Base-by-base conservation (phyloP, 768 basidiomycete genomes). In the Podaxis rugospora region DNA sequence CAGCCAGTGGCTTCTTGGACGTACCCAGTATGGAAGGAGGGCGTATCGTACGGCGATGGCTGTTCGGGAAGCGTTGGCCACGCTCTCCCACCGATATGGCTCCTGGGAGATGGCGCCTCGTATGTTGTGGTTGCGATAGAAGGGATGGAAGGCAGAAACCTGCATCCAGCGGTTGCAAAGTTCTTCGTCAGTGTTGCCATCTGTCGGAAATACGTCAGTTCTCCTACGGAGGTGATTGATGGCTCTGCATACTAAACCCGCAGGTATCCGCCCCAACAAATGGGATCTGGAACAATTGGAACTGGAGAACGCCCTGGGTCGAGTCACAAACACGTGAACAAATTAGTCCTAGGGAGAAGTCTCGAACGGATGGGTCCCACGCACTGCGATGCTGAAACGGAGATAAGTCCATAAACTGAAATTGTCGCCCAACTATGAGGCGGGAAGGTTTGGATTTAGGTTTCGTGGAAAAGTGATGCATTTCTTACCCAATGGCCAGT, bases 151-250 rank as follows among this genome's bases (percentile, higher is more conserved):
- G 1, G 90, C 91, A 2, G 88, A 79, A n/a, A 92, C 80, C 69
- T 88, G 86, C 90, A 90, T 92, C 92, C 92, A 93, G 16, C 92
- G 82, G 63, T 86, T 87, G 72, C 89, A 90, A 9, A 93, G 78
- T 69, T 92, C 90, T 70, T 93, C 91, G 65, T 90, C 83, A 6
- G 87, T 86, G 69, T 92, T 91, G 2, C 76, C 83, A 63, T 77
- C 75, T 78, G 62, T 63, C 47, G 51, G 42, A 40, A 52, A 57
- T 40, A 39, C 21, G 50, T 61, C 36, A 18, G 18, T 56, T 44
- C 51, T 57, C 46, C 57, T 53, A 61, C 58, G 47, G 51, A 60
- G 62, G 56, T 65, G 64, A 67, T 63, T 64, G 54, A 66, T 59
- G 50, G 55, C 35, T 36, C 7, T 32, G 32, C 36, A 61, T 64